Conservation (phyloP, 1,284 basidiomycete species). For the Moniliophthora roreri region DNA sequence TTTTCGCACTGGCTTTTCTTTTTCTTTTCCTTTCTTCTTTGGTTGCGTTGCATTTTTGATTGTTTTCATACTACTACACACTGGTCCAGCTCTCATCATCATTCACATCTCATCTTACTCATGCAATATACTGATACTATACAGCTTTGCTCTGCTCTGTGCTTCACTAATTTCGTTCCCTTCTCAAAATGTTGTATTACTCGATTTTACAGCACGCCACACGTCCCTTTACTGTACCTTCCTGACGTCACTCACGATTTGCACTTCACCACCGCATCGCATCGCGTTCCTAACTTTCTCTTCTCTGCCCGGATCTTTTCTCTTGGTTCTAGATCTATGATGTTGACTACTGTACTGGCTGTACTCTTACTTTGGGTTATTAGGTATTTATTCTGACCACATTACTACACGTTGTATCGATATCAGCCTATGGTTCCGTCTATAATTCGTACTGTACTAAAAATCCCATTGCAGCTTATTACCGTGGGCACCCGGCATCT, state of each 20-base stretch:
- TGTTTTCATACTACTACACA: neutral
- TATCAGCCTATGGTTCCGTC: too few relatives aligned
- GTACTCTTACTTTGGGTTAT: too few relatives aligned
- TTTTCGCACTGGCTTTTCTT: neutral
- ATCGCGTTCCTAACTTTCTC: constrained; percentile 4
- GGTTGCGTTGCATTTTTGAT: neutral
- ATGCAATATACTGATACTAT: too few relatives aligned
- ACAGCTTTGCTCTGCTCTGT: neutral
- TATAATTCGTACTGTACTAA: too few relatives aligned
- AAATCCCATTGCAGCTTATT: too few relatives aligned
- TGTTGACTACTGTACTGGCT: too few relatives aligned
- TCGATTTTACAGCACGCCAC: neutral
- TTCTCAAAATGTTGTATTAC: neutral
- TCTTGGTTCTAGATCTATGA: neutral
- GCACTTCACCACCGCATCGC: constrained; percentile 6
- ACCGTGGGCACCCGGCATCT: too few relatives aligned
- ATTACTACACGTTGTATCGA: too few relatives aligned
- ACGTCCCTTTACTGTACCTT: constrained; percentile 1
- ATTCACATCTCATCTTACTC: neutral
- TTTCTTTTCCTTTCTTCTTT: neutral
- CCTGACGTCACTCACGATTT: constrained; percentile 8
- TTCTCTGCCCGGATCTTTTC: too few relatives aligned
- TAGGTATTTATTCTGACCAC: too few relatives aligned
- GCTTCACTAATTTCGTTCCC: neutral
- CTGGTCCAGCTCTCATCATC: neutral